A percentile compares a stretch with the other conserved stretches of the same genome.
Evolutionary conservation across 2,329 filamentous ascomycete species (phyloP).

Genomic region (Aspergillus sp.): DNA sequence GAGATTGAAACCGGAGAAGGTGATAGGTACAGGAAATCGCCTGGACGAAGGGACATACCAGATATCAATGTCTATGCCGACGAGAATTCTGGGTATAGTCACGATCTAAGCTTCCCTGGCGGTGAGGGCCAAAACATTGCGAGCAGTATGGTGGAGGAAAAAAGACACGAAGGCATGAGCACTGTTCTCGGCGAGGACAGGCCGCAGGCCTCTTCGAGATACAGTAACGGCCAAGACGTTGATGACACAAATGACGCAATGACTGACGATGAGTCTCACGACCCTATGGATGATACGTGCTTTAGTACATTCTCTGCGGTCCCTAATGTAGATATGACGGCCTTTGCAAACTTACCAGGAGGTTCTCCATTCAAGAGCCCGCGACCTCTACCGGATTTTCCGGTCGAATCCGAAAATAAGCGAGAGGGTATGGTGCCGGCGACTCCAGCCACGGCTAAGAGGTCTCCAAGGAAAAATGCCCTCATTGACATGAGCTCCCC

Average conservation of each 20-base stretch:
- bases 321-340: constrained; percentile 73
- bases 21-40: constrained; percentile 30
- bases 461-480: constrained; percentile 28
- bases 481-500: constrained; percentile 36
- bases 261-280: constrained; percentile 30
- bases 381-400: constrained; percentile 43
- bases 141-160: constrained; percentile 40
- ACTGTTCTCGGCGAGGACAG: constrained; percentile 34
- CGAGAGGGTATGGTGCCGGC: constrained; percentile 20
- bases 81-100: constrained; percentile 24
- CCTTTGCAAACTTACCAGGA: constrained; percentile 68
- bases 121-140: constrained; percentile 23
- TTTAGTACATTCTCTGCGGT: constrained; percentile 89
- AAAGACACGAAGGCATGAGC: constrained; percentile 43
- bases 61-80: constrained; percentile 29
- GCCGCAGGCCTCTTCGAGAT: constrained; percentile 19
- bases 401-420: constrained; percentile 20
- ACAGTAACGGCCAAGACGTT: constrained; percentile 23
- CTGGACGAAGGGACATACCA: constrained; percentile 20
- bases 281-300: constrained; percentile 45
- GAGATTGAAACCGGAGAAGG: constrained; percentile 10
- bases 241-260: constrained; percentile 27
- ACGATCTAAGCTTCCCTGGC: constrained; percentile 19
- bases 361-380: constrained; percentile 59
- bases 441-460: constrained; percentile 53